These are phyloP conservation scores for Vaccinium darrowii DNA, from an alignment of 148 eudicot genomes.

Conservation along the genomic window DNA sequence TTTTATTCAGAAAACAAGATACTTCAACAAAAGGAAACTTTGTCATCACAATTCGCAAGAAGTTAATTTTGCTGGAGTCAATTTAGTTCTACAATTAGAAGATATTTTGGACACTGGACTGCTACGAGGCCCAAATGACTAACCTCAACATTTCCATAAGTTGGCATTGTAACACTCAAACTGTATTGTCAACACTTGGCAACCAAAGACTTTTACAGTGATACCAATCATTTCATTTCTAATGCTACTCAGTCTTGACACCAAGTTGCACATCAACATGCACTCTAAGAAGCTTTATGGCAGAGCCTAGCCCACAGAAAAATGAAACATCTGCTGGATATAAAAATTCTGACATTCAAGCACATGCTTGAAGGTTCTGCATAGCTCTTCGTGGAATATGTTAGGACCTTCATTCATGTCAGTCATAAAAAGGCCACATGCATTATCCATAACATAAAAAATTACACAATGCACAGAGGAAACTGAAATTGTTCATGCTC, in stretches of 20 bases:
- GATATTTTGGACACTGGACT: too few relatives aligned
- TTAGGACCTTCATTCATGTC: neutral
- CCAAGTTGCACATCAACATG: neutral
- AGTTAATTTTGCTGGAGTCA: neutral
- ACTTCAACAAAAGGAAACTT: neutral
- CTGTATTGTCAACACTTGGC: neutral
- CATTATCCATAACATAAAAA: neutral
- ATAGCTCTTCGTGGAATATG: conserved; percentile 1
- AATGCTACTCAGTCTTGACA: neutral
- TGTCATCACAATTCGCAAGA: neutral
- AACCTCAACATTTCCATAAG: neutral
- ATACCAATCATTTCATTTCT: neutral
- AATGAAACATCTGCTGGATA: neutral
- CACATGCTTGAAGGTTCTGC: conserved; percentile 3
- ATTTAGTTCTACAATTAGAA: neutral
- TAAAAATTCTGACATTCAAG: neutral
- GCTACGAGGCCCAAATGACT: too few relatives aligned
- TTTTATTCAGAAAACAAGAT: neutral
- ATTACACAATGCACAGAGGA: neutral
- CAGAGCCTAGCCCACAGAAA: neutral
- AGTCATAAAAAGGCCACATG: neutral
- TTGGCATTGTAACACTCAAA: neutral
- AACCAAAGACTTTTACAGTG: neutral
- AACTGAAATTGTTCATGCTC: neutral
- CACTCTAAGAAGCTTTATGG: neutral